Percentiles rank a stretch among this genome's conserved stretches.
Conservation (phyloP, 371 early-diverging fungal species). For the Apophysomyces ossiformis region DNA sequence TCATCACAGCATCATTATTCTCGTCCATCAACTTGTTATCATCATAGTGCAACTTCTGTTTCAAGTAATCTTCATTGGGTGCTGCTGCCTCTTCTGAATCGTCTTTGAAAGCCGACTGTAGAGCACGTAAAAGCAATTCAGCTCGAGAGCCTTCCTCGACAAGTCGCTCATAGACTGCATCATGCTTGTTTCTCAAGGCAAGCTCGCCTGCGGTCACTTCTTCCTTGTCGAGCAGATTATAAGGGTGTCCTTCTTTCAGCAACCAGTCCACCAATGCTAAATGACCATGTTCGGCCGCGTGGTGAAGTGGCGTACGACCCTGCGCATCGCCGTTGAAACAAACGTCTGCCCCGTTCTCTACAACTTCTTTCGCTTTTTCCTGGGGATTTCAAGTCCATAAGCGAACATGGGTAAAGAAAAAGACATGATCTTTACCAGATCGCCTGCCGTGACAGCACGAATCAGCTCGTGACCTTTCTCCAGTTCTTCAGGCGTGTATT, state of each 20-base stretch:
- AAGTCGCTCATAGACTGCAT: constrained; percentile 58
- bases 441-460: constrained; percentile 40
- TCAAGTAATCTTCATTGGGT: constrained; percentile 81
- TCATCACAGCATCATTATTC: constrained; percentile 95
- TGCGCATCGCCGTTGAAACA: constrained; percentile 44
- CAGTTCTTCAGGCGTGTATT: constrained; percentile 44
- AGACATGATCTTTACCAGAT: constrained; percentile 33
- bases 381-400: constrained; percentile 7
- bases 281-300: constrained; percentile 52
- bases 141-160: constrained; percentile 85
- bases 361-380: constrained; percentile 43
- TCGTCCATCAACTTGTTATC: constrained; percentile 81
- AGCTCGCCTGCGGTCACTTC: constrained; percentile 58
- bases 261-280: constrained; percentile 62
- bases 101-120: constrained; percentile 42
- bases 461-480: constrained; percentile 39
- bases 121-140: constrained; percentile 75
- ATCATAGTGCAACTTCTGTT: constrained; percentile 77
- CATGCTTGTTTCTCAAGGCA: constrained; percentile 56
- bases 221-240: constrained; percentile 46
- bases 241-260: constrained; percentile 61
- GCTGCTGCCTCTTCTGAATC: constrained; percentile 42
- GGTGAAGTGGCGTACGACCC: constrained; percentile 55
- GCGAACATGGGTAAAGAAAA: neutral
- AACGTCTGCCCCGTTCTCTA: constrained; percentile 45